Conservation (phyloP, 2,329 filamentous ascomycete genomes). For the Onygena corvina region DNA sequence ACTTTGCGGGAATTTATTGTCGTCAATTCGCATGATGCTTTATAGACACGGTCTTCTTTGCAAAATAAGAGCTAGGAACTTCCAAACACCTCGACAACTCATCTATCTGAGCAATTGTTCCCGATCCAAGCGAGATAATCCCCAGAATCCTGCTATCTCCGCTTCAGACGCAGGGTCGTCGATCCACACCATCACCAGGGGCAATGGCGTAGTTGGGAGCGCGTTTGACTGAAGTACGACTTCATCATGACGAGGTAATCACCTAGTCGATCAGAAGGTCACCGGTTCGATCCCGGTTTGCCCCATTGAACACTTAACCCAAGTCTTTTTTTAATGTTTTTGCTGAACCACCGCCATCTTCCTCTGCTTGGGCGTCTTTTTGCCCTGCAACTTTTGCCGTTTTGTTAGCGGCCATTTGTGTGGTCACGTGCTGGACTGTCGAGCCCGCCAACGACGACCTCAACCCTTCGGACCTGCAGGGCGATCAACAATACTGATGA, state of each 20-base stretch:
- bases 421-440: not conserved
- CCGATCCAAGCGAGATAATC: too few species aligned
- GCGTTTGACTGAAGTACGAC: conserved; percentile 5
- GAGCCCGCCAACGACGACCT: too few species aligned
- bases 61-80: too few species aligned
- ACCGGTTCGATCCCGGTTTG: conserved; percentile 9
- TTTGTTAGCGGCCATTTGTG: not conserved
- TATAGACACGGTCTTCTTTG: too few species aligned
- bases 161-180: not conserved
- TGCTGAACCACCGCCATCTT: not conserved
- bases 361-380: not conserved
- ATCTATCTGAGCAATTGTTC: too few species aligned
- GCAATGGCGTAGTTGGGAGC: conserved; percentile 9
- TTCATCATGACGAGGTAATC: conserved; percentile 4
- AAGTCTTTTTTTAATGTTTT: not conserved
- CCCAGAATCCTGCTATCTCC: not conserved
- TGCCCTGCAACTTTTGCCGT: too few species aligned
- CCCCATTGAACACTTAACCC: not conserved
- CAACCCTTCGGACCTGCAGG: too few species aligned
- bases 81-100: too few species aligned
- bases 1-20: too few species aligned
- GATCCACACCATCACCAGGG: conserved; percentile 3
- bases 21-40: too few species aligned
- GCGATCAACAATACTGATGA: too few species aligned
- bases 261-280: conserved; percentile 6